phyloP scores from a whole-genome alignment of 2,329 filamentous ascomycete genomes.

The Stenocarpella maydis region DNA sequence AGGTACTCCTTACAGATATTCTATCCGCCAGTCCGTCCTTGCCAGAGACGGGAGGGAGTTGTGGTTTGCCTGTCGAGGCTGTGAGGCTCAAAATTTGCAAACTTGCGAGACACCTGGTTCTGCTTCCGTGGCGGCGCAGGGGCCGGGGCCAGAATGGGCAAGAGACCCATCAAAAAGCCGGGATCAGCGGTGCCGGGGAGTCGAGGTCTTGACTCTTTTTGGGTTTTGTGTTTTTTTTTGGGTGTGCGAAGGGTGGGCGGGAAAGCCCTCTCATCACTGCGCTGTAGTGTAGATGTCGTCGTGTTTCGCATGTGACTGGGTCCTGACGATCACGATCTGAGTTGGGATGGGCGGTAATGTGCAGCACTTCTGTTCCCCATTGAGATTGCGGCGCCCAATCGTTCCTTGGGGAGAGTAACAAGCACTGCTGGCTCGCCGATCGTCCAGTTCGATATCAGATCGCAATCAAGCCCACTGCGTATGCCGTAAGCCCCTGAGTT shows the following conservation, averaged over 20 bases:
- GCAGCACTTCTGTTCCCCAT: conserved; percentile 4
- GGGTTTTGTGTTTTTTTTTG: neutral
- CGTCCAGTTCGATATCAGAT: conserved; percentile 22
- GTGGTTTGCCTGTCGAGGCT: neutral
- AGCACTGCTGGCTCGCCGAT: conserved; percentile 9
- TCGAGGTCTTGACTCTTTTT: conserved; percentile 14
- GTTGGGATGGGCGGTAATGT: conserved; percentile 12
- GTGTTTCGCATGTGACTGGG: conserved; percentile 25
- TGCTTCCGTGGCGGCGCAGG: conserved; percentile 12
- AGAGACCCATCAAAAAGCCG: neutral
- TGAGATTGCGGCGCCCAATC: conserved; percentile 16
- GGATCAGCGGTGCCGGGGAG: conserved; percentile 18
- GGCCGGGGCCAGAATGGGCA: neutral
- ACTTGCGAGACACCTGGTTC: neutral
- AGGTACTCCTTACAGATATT: conserved; percentile 12
- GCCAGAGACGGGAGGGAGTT: conserved; percentile 6
- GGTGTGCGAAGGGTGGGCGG: neutral
- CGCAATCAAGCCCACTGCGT: conserved; percentile 14
- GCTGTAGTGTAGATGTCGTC: neutral
- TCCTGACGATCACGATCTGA: conserved; percentile 22
- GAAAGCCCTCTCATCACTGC: neutral
- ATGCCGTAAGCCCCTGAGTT: conserved; percentile 11
- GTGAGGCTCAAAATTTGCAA: conserved; percentile 19
- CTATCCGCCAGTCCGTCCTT: conserved; percentile 19
- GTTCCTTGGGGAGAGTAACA: conserved; percentile 7